Evolutionary conservation across 148 eudicot genomes (phyloP), one percentile per base, ranked within the genome.

Genomic region (Vaccinium myrtillus): DNA sequence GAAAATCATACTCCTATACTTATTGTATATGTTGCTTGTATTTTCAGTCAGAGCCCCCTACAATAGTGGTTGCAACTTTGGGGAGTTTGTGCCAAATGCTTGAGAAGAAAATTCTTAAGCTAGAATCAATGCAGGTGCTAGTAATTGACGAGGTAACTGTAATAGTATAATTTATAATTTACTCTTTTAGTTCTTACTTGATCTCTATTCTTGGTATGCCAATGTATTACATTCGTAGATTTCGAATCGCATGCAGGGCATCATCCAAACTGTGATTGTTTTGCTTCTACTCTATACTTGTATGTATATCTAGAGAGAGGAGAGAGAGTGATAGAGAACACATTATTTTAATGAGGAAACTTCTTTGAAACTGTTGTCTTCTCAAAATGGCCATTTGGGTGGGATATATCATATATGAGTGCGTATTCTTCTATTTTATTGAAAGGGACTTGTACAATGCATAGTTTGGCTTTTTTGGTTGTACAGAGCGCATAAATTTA

Each of bases 31-130:
- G 18, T 65, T 7, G 18, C 74, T 75, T 46, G 27, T 73, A 53
- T 61, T 86, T 81, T 74, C 92, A 97, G 98, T 98, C 93, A 27
- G 99, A 97, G 86, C 98, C 99, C 78, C 99, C 99, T 43, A 88
- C 93, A 23, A 86, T 97, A 82, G 92, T 95, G 84, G 94, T 97
- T 87, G 97, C 98, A 74, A 96, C 99, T 75, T 83, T 95, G 87
- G 87, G 91, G 63, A 93, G 98, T 85, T 90, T 96, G 89, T 92
- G 95, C 92, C 96, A 91, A 85, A 96, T 96, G 99, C 92, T 93
- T 71, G 93, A 95, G 90, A 97, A 89, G 88, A 90, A 87, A 79
- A 88, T 79, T 80, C 78, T 97, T 54, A 92, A 93, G 89, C 92
- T 97, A 87, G 91, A 90, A 39, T 89, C 92, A 49, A 71, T 94